Percentiles rank a stretch among this genome's conserved stretches.
phyloP scores from a whole-genome alignment of 768 basidiomycete species.

The Boletus bicolor region DNA sequence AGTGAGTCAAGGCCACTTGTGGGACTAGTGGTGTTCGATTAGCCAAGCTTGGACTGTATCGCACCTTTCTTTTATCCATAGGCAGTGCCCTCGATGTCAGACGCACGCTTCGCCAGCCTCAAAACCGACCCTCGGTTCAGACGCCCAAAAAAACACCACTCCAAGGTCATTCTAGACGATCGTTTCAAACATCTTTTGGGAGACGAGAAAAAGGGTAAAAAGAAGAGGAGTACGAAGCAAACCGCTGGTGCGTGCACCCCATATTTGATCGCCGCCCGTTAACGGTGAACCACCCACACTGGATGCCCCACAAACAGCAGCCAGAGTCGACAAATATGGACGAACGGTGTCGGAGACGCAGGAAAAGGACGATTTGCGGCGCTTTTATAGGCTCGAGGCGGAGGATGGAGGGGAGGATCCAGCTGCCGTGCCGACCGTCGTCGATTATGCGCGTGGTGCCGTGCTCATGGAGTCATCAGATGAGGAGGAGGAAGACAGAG shows the following conservation, averaged over 20 bases:
- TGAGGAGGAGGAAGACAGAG: slow-evolving; percentile 51
- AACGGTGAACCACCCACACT: background rate
- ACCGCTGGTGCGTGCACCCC: slow-evolving; percentile 21
- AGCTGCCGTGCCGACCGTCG: slow-evolving; percentile 22
- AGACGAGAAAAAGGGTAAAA: slow-evolving; percentile 39
- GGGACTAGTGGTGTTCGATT: too few relatives aligned
- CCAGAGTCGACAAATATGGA: slow-evolving; percentile 87
- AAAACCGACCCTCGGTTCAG: slow-evolving; percentile 93
- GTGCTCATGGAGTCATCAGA: slow-evolving; percentile 85
- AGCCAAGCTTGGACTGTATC: background rate
- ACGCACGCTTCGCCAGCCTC: slow-evolving; percentile 84
- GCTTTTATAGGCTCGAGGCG: slow-evolving; percentile 73
- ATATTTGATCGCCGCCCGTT: background rate
- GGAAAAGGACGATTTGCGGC: slow-evolving; percentile 70
- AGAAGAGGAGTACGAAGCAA: slow-evolving; percentile 33
- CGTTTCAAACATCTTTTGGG: slow-evolving; percentile 83
- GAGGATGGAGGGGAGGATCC: slow-evolving; percentile 28
- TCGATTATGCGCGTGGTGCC: slow-evolving; percentile 90
- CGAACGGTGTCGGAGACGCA: slow-evolving; percentile 63
- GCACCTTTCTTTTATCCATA: background rate
- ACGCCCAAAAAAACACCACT: slow-evolving; percentile 69
- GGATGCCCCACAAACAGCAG: slow-evolving; percentile 25
- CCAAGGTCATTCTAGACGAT: slow-evolving; percentile 87
- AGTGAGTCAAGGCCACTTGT: too few relatives aligned
- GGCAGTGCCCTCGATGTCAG: slow-evolving; percentile 43